Percentiles rank a stretch among this genome's conserved stretches.
Evolutionary conservation across 768 basidiomycete species (phyloP).

Genomic region (Paxillus rubicundulus): DNA sequence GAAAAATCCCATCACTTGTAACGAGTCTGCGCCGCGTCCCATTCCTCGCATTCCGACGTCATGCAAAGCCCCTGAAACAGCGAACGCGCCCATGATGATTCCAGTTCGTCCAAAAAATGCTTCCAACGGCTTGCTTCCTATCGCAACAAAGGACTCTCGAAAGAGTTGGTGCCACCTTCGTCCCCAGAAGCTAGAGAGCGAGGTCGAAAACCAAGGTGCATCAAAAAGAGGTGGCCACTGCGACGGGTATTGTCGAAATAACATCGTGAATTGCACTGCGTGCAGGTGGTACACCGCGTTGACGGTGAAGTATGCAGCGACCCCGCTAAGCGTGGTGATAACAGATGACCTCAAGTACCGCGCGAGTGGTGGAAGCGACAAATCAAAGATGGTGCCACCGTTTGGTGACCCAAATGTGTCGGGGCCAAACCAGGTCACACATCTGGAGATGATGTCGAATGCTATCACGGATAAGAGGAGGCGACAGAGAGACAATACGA

Average conservation of each 20-base stretch:
- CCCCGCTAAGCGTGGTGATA: slow-evolving; percentile 44
- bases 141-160: slow-evolving; percentile 50
- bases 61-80: slow-evolving; percentile 60
- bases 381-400: slow-evolving; percentile 39
- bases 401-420: slow-evolving; percentile 34
- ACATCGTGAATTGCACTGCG: slow-evolving; percentile 42
- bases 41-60: slow-evolving; percentile 57
- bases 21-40: slow-evolving; percentile 49
- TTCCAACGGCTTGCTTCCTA: slow-evolving; percentile 47
- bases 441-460: slow-evolving; percentile 4
- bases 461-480: not conserved
- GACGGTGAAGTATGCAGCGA: slow-evolving; percentile 45
- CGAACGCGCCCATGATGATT: slow-evolving; percentile 55
- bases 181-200: slow-evolving; percentile 62
- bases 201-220: slow-evolving; percentile 54
- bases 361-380: slow-evolving; percentile 29
- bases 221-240: slow-evolving; percentile 68
- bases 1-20: slow-evolving; percentile 49
- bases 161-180: slow-evolving; percentile 69
- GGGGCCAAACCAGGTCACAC: slow-evolving; percentile 32
- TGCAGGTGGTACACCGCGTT: slow-evolving; percentile 40
- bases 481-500: slow-evolving; percentile 14
- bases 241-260: slow-evolving; percentile 47
- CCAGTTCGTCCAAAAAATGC: slow-evolving; percentile 47
- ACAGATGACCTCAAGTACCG: slow-evolving; percentile 43